Conservation (phyloP, 2,329 filamentous ascomycete species). For the Diaporthe citriasiana region DNA sequence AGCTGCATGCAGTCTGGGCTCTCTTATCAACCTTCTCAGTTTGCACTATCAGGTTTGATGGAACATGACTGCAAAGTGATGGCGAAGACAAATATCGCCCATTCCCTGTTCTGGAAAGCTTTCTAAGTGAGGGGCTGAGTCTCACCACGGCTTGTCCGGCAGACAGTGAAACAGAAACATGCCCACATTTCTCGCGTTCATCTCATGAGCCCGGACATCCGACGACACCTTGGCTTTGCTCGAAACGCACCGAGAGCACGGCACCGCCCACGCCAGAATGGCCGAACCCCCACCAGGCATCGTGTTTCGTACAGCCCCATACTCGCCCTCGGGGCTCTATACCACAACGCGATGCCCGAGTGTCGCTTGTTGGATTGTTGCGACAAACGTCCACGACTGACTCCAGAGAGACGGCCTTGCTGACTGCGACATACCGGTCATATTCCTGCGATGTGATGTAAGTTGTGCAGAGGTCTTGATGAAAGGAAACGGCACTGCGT, state of each 20-base stretch:
- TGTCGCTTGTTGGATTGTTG: not conserved
- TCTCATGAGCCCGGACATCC: slow-evolving; percentile 21
- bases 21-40: not conserved
- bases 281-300: slow-evolving; percentile 1
- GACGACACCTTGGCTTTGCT: slow-evolving; percentile 1
- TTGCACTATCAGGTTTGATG: not conserved
- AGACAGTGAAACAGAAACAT: slow-evolving; percentile 27
- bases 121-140: not conserved
- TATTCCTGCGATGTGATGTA: not conserved
- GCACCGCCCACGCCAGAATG: not conserved
- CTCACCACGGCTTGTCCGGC: slow-evolving; percentile 12
- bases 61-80: not conserved
- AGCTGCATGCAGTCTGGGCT: not conserved
- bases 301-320: slow-evolving; percentile 9
- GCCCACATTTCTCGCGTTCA: slow-evolving; percentile 26
- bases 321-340: not conserved
- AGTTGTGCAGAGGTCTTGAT: not conserved
- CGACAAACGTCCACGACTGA: not conserved
- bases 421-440: no score
- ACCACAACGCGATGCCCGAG: not conserved
- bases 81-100: not conserved
- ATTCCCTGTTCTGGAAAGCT: not conserved
- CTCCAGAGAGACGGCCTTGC: not conserved
- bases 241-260: slow-evolving; percentile 10
- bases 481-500: not conserved